phyloP scores from a whole-genome alignment of 208 protist genomes.

The Trichomonas tenax region DNA sequence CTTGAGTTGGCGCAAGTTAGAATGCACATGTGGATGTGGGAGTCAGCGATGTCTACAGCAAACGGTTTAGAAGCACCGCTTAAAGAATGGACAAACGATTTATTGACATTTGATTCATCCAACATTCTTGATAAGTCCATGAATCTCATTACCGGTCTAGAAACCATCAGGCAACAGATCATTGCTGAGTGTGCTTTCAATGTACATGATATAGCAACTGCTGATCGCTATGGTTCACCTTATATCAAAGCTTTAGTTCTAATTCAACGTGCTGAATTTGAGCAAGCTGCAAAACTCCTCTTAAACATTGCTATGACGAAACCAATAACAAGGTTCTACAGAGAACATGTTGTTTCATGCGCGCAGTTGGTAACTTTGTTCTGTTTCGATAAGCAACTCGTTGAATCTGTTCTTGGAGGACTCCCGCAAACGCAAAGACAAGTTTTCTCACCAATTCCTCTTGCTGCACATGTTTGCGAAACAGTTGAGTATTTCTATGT shows the following conservation, averaged over 20 bases:
- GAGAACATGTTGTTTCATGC: neutral
- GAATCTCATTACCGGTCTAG: neutral
- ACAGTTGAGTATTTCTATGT: neutral
- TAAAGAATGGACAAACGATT: neutral
- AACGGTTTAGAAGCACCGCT: neutral
- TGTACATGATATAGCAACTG: neutral
- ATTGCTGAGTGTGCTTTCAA: neutral
- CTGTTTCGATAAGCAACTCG: neutral
- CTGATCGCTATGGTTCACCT: neutral
- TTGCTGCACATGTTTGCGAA: neutral
- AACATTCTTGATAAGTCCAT: neutral
- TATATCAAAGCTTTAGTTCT: neutral
- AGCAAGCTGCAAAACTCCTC: neutral
- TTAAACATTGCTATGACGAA: neutral
- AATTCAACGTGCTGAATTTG: neutral
- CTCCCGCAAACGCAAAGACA: neutral
- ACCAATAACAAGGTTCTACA: neutral
- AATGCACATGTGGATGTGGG: neutral
- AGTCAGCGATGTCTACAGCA: neutral
- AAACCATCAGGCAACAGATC: neutral
- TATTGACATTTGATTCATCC: neutral
- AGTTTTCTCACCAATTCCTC: neutral
- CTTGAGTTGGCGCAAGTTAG: neutral
- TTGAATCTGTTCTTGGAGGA: neutral
- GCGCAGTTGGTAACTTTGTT: neutral